phyloP scores from a whole-genome alignment of 331 rosid genomes.

The Acacia concinna region DNA sequence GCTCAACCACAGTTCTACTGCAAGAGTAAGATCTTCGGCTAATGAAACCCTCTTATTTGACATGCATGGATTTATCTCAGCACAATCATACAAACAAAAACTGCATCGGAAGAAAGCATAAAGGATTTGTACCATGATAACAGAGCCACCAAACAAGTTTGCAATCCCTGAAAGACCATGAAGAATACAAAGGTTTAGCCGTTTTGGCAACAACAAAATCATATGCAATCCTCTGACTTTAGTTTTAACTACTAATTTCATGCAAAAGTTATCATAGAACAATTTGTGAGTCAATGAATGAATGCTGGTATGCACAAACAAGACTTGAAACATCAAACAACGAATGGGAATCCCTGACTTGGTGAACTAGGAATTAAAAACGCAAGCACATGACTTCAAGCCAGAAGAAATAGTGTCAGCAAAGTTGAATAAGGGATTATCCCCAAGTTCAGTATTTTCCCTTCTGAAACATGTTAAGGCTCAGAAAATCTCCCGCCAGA shows the following conservation, averaged over 20 bases:
- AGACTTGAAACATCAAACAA: constrained; percentile 5
- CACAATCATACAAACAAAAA: background rate
- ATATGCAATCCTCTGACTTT: background rate
- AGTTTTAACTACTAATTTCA: background rate
- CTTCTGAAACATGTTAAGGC: background rate
- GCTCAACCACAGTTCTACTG: background rate
- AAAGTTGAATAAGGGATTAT: background rate
- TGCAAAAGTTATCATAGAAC: constrained; percentile 18
- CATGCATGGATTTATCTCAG: background rate
- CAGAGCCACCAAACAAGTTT: constrained; percentile 95
- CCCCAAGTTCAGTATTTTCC: background rate
- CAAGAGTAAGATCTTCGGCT: background rate
- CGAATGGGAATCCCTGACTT: constrained; percentile 3
- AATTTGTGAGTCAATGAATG: background rate
- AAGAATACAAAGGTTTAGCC: constrained; percentile 16
- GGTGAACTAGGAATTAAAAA: background rate
- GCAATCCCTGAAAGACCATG: constrained; percentile 81
- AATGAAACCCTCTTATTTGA: background rate
- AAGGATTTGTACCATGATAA: constrained; percentile 69
- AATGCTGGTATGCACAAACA: background rate
- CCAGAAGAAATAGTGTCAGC: background rate
- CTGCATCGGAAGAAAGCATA: constrained; percentile 19
- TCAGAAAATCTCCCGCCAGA: background rate
- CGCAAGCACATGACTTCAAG: background rate
- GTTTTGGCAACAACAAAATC: constrained; percentile 16